Base-by-base conservation (phyloP, 1,284 basidiomycete genomes). In the Leccinum pachyderme region DNA sequence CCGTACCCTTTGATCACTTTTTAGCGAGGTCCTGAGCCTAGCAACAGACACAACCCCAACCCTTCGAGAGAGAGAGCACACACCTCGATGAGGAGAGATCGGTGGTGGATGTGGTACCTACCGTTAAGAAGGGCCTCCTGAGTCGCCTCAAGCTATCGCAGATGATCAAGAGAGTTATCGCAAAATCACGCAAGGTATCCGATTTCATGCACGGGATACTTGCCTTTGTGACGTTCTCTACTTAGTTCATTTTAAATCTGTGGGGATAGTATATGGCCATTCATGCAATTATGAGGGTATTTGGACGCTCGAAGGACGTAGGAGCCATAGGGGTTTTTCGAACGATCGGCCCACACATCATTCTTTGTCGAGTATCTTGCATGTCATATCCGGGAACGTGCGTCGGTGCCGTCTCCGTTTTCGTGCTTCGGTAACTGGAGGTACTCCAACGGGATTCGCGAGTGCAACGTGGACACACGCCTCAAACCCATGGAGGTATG, bases 151-250 rank as follows among this genome's bases (percentile, higher is more conserved):
- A 53, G 31, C 49, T 70, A 57, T 54, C 56, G 4, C 57, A 61
- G 39, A 49, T 55, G 27, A 55, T 66, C 46, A 68, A 63, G 51
- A 47, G 39, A 27, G 62, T 53, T 37, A 32, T 70, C 25, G 52
- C 56, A 25, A 70, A 56, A 50, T 64, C 63, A 32, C 55, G 59
- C 59, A 57, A 67, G 67, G 67, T 66, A 68, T 48, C 45, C 29
- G 4, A 31, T 22, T 49, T 50, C 35, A 49, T 64, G 39, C 47
- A 50, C 9, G 45, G 24, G 15, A 56, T 41, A 54, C 56, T 63
- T 56, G 54, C 63, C 53, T 66, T 57, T 46, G 49, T 70, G 50
- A 68, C 65, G 32, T 43, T 49, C 35, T 58, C 31, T 52, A 13
- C n/a, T 25, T 53, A 66, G 64, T 52, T 70, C 52, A 57, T 66